Evolutionary conservation across 2,329 filamentous ascomycete genomes (phyloP).

Genomic region (Colletotrichum destructivum): DNA sequence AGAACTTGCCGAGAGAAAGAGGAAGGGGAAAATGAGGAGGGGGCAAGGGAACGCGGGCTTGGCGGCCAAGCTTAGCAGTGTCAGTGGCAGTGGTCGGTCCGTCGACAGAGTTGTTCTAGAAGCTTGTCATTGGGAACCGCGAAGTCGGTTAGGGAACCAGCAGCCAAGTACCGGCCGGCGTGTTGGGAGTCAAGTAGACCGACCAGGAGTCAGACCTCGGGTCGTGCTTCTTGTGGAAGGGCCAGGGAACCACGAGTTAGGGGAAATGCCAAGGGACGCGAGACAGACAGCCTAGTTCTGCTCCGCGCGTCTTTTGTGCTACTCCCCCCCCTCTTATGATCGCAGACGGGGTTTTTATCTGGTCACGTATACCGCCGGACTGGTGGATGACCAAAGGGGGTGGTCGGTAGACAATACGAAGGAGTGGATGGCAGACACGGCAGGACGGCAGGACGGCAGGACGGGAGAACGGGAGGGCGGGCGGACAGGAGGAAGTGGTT

Average conservation of each 20-base stretch:
- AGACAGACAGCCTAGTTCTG: no score
- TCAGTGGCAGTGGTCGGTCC: neutral
- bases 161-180: neutral
- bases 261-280: no score
- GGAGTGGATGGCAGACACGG: no score
- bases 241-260: no score
- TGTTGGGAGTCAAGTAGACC: no score
- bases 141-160: neutral
- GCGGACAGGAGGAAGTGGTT: neutral
- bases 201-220: no score
- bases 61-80: constrained; percentile 12
- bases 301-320: neutral
- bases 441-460: neutral
- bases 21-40: no score
- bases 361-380: neutral
- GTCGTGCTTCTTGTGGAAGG: neutral
- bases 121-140: constrained; percentile 4
- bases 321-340: neutral
- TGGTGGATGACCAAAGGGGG: neutral
- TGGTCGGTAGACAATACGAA: neutral
- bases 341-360: neutral
- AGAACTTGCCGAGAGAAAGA: constrained; percentile 1
- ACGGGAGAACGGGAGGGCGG: neutral
- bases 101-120: constrained; percentile 28
- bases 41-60: neutral